These are phyloP conservation scores for Phlebiopsis flavidoalba DNA, from an alignment of 768 basidiomycete genomes.

Conservation along the genomic window DNA sequence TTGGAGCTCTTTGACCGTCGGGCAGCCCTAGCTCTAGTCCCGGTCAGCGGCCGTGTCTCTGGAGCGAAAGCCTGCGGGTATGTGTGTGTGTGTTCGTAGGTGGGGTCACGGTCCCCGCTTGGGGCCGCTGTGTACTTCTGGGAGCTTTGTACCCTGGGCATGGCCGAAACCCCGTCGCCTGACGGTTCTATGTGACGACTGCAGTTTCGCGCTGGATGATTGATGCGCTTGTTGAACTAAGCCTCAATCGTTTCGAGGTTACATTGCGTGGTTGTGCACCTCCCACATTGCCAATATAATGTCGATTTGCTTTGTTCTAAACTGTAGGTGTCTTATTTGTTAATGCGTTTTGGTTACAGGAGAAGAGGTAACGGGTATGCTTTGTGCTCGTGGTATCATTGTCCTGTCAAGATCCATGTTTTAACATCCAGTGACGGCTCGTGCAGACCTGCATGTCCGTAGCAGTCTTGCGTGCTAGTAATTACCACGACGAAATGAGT, in stretches of 20 bases:
- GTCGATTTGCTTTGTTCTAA: too few species aligned
- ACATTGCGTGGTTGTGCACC: background rate
- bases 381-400: too few species aligned
- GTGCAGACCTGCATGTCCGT: too few species aligned
- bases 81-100: background rate
- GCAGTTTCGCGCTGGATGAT: background rate
- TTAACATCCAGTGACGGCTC: too few species aligned
- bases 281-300: too few species aligned
- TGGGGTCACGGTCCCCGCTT: background rate
- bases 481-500: too few species aligned
- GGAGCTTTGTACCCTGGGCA: background rate
- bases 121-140: background rate
- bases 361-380: too few species aligned
- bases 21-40: background rate
- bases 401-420: too few species aligned
- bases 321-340: too few species aligned
- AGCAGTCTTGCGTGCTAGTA: too few species aligned
- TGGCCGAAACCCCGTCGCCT: too few species aligned
- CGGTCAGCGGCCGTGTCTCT: constrained; percentile 5
- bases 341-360: too few species aligned
- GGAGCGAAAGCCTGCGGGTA: background rate
- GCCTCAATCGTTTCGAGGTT: background rate
- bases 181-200: background rate
- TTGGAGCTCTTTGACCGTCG: constrained; percentile 49
- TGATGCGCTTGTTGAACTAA: background rate